Percentiles rank a stretch among this genome's conserved stretches.
Evolutionary conservation across 805 yeast genomes (phyloP).

Genomic region (Teunomyces kruisii): DNA sequence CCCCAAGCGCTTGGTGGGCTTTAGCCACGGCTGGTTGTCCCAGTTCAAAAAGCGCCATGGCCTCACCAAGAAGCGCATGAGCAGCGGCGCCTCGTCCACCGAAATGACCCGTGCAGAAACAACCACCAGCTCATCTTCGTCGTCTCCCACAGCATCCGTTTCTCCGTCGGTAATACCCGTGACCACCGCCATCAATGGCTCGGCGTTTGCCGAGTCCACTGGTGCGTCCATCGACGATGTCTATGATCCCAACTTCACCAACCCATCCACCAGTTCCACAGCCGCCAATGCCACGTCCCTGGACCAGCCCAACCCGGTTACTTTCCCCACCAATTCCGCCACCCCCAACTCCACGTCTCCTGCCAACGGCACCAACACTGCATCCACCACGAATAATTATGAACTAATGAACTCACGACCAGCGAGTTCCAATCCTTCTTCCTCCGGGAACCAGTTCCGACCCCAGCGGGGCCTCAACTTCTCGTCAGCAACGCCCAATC

Average conservation of each 20-base stretch:
- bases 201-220: neutral
- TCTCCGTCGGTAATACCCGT: conserved; percentile 8
- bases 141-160: conserved; percentile 4
- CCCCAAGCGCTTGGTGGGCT: conserved; percentile 54
- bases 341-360: conserved; percentile 8
- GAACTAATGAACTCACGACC: conserved; percentile 22
- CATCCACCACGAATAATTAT: conserved; percentile 12
- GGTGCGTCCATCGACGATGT: conserved; percentile 9
- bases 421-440: conserved; percentile 4
- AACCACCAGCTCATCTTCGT: neutral
- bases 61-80: conserved; percentile 34
- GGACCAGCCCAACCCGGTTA: neutral
- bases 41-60: conserved; percentile 63
- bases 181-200: neutral
- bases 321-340: conserved; percentile 7
- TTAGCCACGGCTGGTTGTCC: conserved; percentile 63
- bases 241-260: conserved; percentile 14
- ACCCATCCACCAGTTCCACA: conserved; percentile 6
- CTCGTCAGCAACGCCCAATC: conserved; percentile 15
- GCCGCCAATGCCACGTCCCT: conserved; percentile 2
- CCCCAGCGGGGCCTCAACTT: conserved; percentile 28
- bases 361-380: conserved; percentile 1
- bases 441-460: conserved; percentile 22
- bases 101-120: neutral
- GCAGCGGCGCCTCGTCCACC: conserved; percentile 11